Evolutionary conservation across 2,329 filamentous ascomycete genomes (phyloP).

Genomic region (Arthrinium phaeospermum): DNA sequence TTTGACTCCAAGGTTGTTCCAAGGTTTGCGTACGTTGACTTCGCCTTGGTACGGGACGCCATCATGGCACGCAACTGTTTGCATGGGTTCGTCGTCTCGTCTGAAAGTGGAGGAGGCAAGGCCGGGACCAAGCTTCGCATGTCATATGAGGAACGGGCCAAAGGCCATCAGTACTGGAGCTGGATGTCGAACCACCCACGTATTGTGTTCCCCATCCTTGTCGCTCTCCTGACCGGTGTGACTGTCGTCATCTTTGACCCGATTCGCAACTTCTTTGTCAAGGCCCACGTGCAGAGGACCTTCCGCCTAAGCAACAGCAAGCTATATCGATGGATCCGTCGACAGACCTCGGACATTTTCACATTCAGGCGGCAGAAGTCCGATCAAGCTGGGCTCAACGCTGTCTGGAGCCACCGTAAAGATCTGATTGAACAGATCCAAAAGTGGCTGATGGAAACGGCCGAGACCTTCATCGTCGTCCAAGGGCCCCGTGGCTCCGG

Average conservation of each 20-base stretch:
- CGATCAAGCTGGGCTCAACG: slow-evolving; percentile 73
- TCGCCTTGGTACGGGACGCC: slow-evolving; percentile 73
- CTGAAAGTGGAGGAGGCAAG: slow-evolving; percentile 75
- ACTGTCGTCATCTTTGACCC: slow-evolving; percentile 94
- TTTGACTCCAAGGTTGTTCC: slow-evolving; percentile 86
- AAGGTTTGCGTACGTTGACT: slow-evolving; percentile 81
- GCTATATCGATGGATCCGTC: slow-evolving; percentile 81
- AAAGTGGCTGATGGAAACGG: slow-evolving; percentile 85
- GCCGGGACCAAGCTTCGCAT: slow-evolving; percentile 78
- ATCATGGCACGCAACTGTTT: slow-evolving; percentile 92
- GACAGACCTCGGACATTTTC: slow-evolving; percentile 71
- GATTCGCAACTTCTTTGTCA: slow-evolving; percentile 91
- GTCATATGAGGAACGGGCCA: slow-evolving; percentile 81
- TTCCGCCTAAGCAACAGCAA: slow-evolving; percentile 76
- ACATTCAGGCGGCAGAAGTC: slow-evolving; percentile 60
- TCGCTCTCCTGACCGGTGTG: slow-evolving; percentile 79
- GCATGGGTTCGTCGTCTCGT: slow-evolving; percentile 78
- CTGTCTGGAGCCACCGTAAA: slow-evolving; percentile 87
- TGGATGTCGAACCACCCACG: slow-evolving; percentile 87
- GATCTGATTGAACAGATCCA: slow-evolving; percentile 81
- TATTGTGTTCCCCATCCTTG: slow-evolving; percentile 83
- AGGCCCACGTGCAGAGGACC: slow-evolving; percentile 80
- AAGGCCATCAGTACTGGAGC: slow-evolving; percentile 80
- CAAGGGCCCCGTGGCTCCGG: slow-evolving; percentile 92
- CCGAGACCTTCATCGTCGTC: slow-evolving; percentile 91